A percentile compares a stretch with the other conserved stretches of the same genome.
phyloP scores from a whole-genome alignment of 2,329 filamentous ascomycete species.

The Colletotrichum eleusines region DNA sequence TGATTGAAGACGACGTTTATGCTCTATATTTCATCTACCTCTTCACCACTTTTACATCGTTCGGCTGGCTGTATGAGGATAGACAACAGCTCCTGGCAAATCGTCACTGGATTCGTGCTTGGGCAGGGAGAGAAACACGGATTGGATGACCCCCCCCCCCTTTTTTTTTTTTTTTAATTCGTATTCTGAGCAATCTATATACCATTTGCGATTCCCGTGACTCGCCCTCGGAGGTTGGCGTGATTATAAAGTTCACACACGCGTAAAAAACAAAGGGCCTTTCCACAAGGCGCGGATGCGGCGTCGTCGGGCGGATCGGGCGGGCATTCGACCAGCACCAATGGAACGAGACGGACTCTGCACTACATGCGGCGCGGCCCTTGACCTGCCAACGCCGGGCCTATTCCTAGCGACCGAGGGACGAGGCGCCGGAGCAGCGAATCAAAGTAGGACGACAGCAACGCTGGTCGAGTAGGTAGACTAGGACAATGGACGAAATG shows the following conservation, averaged over 20 bases:
- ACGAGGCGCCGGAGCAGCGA: not conserved
- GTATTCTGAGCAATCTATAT: not conserved
- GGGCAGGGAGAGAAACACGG: constrained; percentile 26
- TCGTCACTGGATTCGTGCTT: constrained; percentile 55
- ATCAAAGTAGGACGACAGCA: not conserved
- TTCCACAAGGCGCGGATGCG: not conserved
- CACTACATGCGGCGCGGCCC: not conserved
- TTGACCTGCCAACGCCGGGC: not conserved
- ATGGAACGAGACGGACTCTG: not conserved
- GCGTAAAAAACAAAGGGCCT: not conserved
- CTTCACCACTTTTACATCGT: constrained; percentile 13
- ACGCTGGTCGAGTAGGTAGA: not conserved
- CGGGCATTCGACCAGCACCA: not conserved
- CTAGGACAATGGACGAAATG: not conserved
- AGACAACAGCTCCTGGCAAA: constrained; percentile 55
- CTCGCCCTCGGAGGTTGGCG: not conserved
- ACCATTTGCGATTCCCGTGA: not conserved
- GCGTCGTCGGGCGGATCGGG: not conserved
- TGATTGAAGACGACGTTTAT: constrained; percentile 42
- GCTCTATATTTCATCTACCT: constrained; percentile 32
- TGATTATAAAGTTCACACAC: not conserved
- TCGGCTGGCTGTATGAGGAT: constrained; percentile 51
- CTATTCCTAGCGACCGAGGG: not conserved
- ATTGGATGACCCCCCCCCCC: constrained; percentile 12
- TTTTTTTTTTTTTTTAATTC: not conserved